phyloP scores from a whole-genome alignment of 805 yeast genomes.

The Candida sithepensis region DNA sequence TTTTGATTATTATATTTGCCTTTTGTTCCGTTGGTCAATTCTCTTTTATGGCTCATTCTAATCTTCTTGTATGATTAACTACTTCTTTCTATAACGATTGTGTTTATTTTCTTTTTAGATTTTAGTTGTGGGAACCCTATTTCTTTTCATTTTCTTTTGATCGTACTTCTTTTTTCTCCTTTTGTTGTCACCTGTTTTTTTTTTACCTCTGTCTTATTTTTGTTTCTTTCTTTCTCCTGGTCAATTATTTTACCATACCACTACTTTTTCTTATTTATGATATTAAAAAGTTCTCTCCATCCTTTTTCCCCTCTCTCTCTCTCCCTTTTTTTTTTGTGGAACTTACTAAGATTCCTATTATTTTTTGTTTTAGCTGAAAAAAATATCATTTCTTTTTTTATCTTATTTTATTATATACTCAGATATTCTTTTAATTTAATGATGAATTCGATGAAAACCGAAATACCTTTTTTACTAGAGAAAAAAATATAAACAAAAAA shows the following conservation, averaged over 20 bases:
- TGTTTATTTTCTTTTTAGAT: background rate
- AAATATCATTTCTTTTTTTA: background rate
- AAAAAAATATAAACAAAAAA: too few relatives aligned
- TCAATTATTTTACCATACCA: background rate
- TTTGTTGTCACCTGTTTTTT: background rate
- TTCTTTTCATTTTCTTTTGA: too few relatives aligned
- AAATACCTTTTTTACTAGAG: background rate
- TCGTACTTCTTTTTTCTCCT: background rate
- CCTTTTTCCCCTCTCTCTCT: background rate
- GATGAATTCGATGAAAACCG: background rate
- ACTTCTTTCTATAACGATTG: background rate
- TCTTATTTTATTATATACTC: background rate
- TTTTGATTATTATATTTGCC: background rate
- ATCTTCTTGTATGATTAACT: background rate
- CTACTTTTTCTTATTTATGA: background rate
- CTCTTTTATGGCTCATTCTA: background rate
- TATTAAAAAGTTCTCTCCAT: background rate
- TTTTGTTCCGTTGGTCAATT: background rate
- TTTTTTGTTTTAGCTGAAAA: background rate
- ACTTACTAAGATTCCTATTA: too few relatives aligned
- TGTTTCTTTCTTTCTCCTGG: background rate
- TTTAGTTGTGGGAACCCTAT: too few relatives aligned
- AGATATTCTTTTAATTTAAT: background rate
- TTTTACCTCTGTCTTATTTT: background rate
- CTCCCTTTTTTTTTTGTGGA: background rate